Conservation (phyloP, 345 rosid species). For the Pelargonium nanum region DNA sequence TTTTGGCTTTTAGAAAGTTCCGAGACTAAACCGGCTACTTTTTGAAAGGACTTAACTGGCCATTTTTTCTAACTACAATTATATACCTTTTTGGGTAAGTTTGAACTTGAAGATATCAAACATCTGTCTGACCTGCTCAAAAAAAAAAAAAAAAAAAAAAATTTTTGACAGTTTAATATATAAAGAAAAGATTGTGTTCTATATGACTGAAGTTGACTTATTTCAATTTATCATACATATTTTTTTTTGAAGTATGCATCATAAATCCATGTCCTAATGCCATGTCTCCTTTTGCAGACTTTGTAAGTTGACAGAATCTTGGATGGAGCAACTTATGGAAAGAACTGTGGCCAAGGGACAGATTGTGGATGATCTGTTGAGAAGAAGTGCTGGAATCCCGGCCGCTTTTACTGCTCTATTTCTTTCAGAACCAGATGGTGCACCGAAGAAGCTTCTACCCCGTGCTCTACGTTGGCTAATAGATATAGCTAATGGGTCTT, state of each 20-base stretch:
- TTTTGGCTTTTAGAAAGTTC: no score
- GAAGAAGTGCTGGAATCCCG: constrained; percentile 99
- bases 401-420: constrained; percentile 90
- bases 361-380: constrained; percentile 76
- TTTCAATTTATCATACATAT: neutral
- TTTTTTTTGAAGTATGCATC: neutral
- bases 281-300: constrained; percentile 40
- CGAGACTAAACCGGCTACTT: no score
- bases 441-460: constrained; percentile 91
- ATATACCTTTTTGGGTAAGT: no score
- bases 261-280: neutral
- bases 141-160: no score
- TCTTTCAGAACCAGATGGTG: constrained; percentile 88
- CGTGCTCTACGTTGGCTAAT: constrained; percentile 77
- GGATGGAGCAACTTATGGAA: constrained; percentile 96
- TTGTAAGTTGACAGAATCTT: constrained; percentile 74
- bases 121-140: no score
- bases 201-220: neutral
- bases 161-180: no score
- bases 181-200: no score
- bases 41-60: no score
- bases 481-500: constrained; percentile 54
- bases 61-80: no score
- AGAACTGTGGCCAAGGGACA: constrained; percentile 83
- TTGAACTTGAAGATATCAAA: no score